Conservation (phyloP, 1,284 basidiomycete genomes). For the Rhodotorula sp. region DNA sequence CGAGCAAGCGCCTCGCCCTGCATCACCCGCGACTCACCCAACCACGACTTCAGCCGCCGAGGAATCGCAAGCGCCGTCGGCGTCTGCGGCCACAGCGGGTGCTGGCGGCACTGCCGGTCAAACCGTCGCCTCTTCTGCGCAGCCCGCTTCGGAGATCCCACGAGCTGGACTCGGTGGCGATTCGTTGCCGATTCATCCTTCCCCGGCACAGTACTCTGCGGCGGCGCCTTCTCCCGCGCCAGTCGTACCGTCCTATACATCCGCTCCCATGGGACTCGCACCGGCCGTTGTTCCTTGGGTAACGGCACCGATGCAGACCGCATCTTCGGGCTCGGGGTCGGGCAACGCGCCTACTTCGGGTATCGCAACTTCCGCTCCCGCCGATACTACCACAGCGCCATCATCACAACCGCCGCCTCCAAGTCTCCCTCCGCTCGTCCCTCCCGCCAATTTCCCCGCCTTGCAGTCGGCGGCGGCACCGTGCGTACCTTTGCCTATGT, state of each 20-base stretch:
- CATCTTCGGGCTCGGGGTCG: no score
- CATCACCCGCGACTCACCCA: background rate
- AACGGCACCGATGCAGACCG: no score
- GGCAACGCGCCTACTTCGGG: no score
- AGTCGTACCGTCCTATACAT: background rate
- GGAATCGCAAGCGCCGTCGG: background rate
- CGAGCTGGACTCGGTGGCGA: background rate
- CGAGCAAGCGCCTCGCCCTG: background rate
- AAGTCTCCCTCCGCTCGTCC: no score
- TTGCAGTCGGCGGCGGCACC: no score
- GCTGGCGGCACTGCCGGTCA: background rate
- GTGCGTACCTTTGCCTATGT: no score
- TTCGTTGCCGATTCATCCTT: conserved; percentile 4
- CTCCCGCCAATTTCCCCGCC: no score
- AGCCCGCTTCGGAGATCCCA: background rate
- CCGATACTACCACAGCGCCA: no score
- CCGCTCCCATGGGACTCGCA: background rate
- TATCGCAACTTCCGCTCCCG: no score
- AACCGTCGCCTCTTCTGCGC: conserved; percentile 4
- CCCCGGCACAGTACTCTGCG: background rate
- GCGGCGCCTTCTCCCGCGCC: background rate
- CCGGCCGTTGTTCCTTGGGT: no score
- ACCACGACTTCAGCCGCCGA: background rate
- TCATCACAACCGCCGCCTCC: no score
- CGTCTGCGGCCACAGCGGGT: background rate